phyloP scores from a whole-genome alignment of 192 early-diverging fungal genomes.

The Linnemannia elongata region DNA sequence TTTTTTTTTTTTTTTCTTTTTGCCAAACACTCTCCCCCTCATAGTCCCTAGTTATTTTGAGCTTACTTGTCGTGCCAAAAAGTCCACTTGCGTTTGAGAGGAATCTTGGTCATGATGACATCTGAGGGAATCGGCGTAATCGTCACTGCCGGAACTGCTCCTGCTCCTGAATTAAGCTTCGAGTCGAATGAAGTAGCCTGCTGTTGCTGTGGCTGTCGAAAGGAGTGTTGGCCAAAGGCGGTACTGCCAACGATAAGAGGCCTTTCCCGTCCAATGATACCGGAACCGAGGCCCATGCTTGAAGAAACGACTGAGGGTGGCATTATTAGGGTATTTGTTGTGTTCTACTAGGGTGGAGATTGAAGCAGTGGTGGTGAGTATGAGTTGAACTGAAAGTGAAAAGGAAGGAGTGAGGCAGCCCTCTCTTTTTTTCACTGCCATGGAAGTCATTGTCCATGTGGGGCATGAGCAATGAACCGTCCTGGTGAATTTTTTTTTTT shows the following conservation, averaged over 20 bases:
- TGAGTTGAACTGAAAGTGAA: background rate
- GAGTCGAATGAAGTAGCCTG: conserved; percentile 29
- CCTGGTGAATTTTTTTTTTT: background rate
- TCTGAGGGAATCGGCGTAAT: conserved; percentile 26
- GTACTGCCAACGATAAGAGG: background rate
- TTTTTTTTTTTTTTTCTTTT: no score
- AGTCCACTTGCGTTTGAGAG: conserved; percentile 50
- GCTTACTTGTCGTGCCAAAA: conserved; percentile 61
- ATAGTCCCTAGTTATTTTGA: no score
- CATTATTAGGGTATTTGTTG: background rate
- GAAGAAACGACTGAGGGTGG: background rate
- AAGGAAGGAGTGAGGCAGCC: background rate
- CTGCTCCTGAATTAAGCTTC: conserved; percentile 26
- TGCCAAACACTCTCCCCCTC: background rate
- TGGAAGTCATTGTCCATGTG: background rate
- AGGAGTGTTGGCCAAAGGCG: conserved; percentile 15
- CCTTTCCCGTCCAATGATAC: conserved; percentile 4
- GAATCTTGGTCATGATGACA: background rate
- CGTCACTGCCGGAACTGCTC: conserved; percentile 12
- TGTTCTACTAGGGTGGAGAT: background rate
- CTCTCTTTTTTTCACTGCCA: background rate
- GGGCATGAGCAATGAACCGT: background rate
- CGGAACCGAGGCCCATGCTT: background rate
- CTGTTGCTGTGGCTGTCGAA: background rate
- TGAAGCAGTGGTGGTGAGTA: background rate